Base-by-base conservation (phyloP, 768 basidiomycete genomes). In the Clitopilus passeckerianus region DNA sequence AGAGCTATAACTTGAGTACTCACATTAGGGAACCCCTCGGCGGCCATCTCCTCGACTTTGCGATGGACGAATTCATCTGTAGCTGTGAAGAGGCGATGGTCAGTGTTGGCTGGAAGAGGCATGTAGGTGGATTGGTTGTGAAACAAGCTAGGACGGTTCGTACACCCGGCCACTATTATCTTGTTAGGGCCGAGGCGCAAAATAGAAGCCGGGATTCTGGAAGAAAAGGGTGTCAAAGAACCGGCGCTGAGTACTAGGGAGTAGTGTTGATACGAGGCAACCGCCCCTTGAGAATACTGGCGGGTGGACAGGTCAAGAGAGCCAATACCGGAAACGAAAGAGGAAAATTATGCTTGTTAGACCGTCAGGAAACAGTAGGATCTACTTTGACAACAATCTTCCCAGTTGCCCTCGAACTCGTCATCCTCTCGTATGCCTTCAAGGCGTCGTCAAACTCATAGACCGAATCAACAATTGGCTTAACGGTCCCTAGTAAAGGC, bases 371-470 rank as follows among this genome's bases (percentile, higher is more conserved):
- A 16, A 50, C 16, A 18, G 16, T 10, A 9, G 46, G 46, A 22
- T 50, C 46, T 23, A 50, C 46, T 18, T 50, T 50, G n/a, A 91
- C 78, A 2, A 90, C 76, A 2, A 91, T 78, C 67, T 90, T 90
- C 0, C 90, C 90, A 3, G 75, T 80, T 1, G 86, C 83, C 18
- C 81, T 75, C 5, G 74, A 70, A 0, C 81, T 78, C 78, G 85
- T 74, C 7, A 87, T 66, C 55, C 78, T 75, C 12, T 86, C 85
- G 65, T 87, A 92, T 0, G 89, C 90, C 59, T 81, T 71, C 56
- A 81, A 67, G 1, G 70, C 82, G 5, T 88, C 83, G 34, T 81
- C 76, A 55, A 89, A 89, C 2, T 67, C 70, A 59, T 75, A 80
- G 0, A 83, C 80, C 0, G 85, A 86, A 66, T 91, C 89, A 3